Evolutionary conservation across 805 yeast species (phyloP).

Genomic region (Candida schatavii): DNA sequence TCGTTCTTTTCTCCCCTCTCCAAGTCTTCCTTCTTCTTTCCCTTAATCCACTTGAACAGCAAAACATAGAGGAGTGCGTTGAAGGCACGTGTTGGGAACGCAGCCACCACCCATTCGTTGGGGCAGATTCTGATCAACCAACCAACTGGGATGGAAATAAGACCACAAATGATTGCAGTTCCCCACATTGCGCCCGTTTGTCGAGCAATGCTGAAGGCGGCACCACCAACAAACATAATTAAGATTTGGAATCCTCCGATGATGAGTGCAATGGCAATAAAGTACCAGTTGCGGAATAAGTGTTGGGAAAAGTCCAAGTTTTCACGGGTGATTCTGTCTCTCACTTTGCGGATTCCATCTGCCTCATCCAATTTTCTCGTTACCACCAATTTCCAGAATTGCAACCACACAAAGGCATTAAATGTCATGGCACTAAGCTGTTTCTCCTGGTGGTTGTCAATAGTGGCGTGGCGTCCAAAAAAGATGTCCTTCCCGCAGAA

Average conservation of each 20-base stretch:
- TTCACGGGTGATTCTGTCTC: slow-evolving; percentile 55
- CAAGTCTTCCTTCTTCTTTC: slow-evolving; percentile 2
- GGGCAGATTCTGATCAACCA: slow-evolving; percentile 75
- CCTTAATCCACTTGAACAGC: slow-evolving; percentile 6
- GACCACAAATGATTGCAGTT: slow-evolving; percentile 78
- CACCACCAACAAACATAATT: slow-evolving; percentile 96
- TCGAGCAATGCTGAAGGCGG: slow-evolving; percentile 79
- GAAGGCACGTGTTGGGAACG: slow-evolving; percentile 64
- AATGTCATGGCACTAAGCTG: slow-evolving; percentile 83
- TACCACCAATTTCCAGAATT: slow-evolving; percentile 88
- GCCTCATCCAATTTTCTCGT: slow-evolving; percentile 90
- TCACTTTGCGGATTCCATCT: slow-evolving; percentile 57
- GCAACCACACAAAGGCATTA: slow-evolving; percentile 97
- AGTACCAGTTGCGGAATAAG: slow-evolving; percentile 78
- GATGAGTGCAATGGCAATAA: slow-evolving; percentile 64
- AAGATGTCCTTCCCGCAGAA: slow-evolving; percentile 72
- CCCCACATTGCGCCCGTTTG: slow-evolving; percentile 91
- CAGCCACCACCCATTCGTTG: slow-evolving; percentile 63
- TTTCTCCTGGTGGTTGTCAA: slow-evolving; percentile 45
- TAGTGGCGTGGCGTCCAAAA: slow-evolving; percentile 31
- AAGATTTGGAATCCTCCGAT: slow-evolving; percentile 83
- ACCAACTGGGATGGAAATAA: slow-evolving; percentile 80
- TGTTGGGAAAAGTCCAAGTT: slow-evolving; percentile 84
- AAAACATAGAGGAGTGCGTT: slow-evolving; percentile 28
- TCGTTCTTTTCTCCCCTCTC: background rate